Evolutionary conservation across 345 rosid species (phyloP).

Genomic region (Brassica juncea): DNA sequence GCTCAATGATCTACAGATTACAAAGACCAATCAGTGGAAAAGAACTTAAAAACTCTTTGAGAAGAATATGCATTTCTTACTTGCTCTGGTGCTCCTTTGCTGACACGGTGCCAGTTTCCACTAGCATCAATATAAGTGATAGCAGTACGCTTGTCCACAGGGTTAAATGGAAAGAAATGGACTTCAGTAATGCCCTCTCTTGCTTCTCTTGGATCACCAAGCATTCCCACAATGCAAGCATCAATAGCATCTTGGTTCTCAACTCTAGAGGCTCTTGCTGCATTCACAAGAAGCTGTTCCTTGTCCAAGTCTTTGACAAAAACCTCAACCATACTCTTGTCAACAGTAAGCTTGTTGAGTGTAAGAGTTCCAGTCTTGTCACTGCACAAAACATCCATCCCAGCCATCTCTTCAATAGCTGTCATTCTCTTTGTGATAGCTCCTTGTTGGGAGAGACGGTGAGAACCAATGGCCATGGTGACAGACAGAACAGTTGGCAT

Average conservation of each 20-base stretch:
- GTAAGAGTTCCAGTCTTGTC: conserved; percentile 92
- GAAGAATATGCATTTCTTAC: conserved; percentile 33
- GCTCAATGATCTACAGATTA: conserved; percentile 57
- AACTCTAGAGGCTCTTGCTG: conserved; percentile 81
- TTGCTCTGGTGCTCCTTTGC: conserved; percentile 92
- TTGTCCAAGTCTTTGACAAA: conserved; percentile 65
- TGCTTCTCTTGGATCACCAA: conserved; percentile 49
- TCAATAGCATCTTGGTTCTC: conserved; percentile 81
- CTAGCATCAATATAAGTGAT: conserved; percentile 67
- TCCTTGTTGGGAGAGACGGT: conserved; percentile 78
- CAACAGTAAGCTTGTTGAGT: conserved; percentile 86
- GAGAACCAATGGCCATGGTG: conserved; percentile 89
- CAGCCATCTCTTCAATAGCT: conserved; percentile 92
- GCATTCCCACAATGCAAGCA: conserved; percentile 45
- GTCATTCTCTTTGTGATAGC: conserved; percentile 92
- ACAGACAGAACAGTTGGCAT: conserved; percentile 91
- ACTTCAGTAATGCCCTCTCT: conserved; percentile 73
- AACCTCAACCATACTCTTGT: conserved; percentile 74
- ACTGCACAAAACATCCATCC: conserved; percentile 85
- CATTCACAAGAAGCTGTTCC: conserved; percentile 57
- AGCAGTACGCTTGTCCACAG: conserved; percentile 88
- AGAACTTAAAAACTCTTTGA: background rate
- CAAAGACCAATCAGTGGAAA: background rate
- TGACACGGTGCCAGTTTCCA: conserved; percentile 75
- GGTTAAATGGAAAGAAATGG: conserved; percentile 85